Evolutionary conservation across 192 early-diverging fungal species (phyloP), one percentile per base, ranked within the genome.

Genomic region (Coemansia sp.): DNA sequence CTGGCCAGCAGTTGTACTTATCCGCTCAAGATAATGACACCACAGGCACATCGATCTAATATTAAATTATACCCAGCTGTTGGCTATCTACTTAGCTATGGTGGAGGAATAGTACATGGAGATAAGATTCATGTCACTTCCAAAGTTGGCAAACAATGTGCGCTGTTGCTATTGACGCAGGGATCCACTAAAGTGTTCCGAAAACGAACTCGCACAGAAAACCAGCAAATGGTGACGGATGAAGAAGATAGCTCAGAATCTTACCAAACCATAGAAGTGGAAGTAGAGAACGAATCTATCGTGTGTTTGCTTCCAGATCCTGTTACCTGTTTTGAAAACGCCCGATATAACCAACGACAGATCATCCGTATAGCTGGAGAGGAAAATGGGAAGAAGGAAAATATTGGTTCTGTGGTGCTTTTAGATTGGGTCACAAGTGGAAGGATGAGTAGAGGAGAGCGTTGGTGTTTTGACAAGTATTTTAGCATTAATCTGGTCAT

Each of bases 341-440:
- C 91, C 0, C 58, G 73, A 22, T 95, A 88, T 54, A 76, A 65
- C 53, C 88, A 89, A 68, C 57, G 73, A 24, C 93, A 95, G 64
- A 34, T 23, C 5, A 74, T 92, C 18, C 52, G 70, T 12, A 49
- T 90, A 18, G 58, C 67, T 12, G 60, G 81, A 16, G 14, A 44
- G 16, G 38, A 30, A 6, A 30, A 44, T 16, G 38, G 14, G 16
- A 30, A 12, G 21, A 50, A 56, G 54, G 22, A 28, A 28, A 1
- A 0, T 21, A 27, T 68, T 66, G 78, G 84, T 0, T 88, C 87
- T 24, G 54, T 93, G 8, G 76, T 94, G 0, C 59, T 94, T 7
- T 70, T 95, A 27, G 93, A 95, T 61, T 95, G 93, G 93, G 86
- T 92, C 62, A 92, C 89, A 0, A 86, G 87, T 47, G 93, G 93